Evolutionary conservation across 768 basidiomycete species (phyloP), one percentile per base, ranked within the genome.

Genomic region (Auriscalpium orientale): DNA sequence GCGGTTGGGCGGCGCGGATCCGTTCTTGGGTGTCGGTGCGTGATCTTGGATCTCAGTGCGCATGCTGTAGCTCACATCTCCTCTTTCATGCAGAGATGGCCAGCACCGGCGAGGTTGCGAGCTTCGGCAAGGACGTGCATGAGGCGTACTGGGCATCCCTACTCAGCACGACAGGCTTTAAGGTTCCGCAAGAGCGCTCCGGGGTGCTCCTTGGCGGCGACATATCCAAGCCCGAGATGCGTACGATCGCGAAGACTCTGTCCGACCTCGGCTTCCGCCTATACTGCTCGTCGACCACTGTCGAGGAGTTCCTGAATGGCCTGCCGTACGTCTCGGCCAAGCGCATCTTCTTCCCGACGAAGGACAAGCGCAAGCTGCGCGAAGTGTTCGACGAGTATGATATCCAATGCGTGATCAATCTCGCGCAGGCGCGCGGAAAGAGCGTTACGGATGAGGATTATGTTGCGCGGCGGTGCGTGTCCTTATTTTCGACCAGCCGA

Each of bases 61-160:
- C 49, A 38, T n/a, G 16, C 33, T 28, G 33, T n/a, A 22, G 20
- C 35, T 58, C 45, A 56, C 20, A 21, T 47, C 49, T 21, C 40
- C 36, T 45, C 36, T 44, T 28, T 34, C 53, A 34, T 54, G 53
- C 67, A 91, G 94, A 97, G 77, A 98, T 98, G 95, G 94, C 95
- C 3, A 94, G 91, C 66, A 98, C 95, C 8, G 95, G 95, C 37
- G 95, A 99, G 71, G 93, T 99, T 33, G 97, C 97, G 12, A 85
- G 90, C 62, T 99, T 98, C 69, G 97, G 95, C 36, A 81, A 83
- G 64, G 90, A 95, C 66, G 78, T 98, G 47, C 84, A 95, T 61
- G 97, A 99, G 72, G 97, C 95, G 13, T 95, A 94, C 72, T 94
- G 93, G 93, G 85, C 90, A 2, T 87, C 95, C 2, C 76, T 97